Conservation (phyloP, 768 basidiomycete species). For the Russula sp. region DNA sequence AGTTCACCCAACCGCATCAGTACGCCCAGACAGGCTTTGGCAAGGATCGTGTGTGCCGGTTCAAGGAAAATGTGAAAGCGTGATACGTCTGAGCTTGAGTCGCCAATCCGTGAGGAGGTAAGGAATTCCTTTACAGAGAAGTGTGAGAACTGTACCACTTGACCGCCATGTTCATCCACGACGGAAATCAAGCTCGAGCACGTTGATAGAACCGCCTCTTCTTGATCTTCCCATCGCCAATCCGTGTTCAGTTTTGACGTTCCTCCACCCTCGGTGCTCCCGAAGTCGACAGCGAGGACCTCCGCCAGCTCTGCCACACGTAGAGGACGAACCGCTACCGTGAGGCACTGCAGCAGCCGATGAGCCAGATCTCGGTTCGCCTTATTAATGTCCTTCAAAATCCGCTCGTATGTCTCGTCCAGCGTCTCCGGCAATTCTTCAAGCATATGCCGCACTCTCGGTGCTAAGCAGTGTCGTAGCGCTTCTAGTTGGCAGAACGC, state of each 20-base stretch:
- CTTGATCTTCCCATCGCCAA: constrained; percentile 7
- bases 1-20: neutral
- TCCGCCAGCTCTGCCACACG: neutral
- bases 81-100: neutral
- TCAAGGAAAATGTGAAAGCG: too few species aligned
- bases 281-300: constrained; percentile 5
- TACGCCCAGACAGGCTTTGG: too few species aligned
- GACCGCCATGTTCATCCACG: neutral
- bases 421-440: neutral
- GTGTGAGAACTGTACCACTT: neutral
- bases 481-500: constrained; percentile 4
- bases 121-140: constrained; percentile 13
- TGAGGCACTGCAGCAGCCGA: constrained; percentile 3
- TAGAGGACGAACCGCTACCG: neutral
- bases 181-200: constrained; percentile 2
- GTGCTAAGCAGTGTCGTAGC: constrained; percentile 1
- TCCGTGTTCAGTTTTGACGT: neutral
- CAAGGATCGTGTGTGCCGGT: too few species aligned
- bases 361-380: neutral
- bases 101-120: neutral
- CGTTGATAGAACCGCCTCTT: neutral
- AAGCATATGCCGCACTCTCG: neutral
- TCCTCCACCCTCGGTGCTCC: neutral
- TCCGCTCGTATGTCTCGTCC: constrained; percentile 7
- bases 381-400: constrained; percentile 8